phyloP scores from a whole-genome alignment of 768 basidiomycete species.

The Boletus pseudopeckii region DNA sequence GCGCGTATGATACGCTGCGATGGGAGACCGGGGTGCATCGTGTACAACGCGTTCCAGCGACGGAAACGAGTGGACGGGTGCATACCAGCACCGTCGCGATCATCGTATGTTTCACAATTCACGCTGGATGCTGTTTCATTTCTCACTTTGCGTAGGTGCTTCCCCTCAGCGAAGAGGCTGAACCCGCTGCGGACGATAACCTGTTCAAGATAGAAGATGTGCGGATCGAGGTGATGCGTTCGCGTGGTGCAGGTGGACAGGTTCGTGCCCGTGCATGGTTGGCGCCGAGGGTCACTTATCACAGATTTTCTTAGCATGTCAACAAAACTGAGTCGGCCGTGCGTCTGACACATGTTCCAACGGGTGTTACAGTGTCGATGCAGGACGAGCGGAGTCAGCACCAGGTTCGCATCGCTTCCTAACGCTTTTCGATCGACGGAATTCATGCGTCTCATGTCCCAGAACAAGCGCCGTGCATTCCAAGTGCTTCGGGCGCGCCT shows the following conservation, averaged over 20 bases:
- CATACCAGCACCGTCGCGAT: constrained; percentile 62
- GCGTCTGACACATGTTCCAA: constrained; percentile 86
- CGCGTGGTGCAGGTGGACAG: constrained; percentile 96
- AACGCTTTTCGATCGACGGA: not conserved
- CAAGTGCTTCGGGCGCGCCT: constrained; percentile 84
- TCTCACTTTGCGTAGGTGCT: constrained; percentile 55
- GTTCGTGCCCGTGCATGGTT: constrained; percentile 36
- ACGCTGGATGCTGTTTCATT: no score
- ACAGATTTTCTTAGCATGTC: constrained; percentile 67
- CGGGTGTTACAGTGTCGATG: constrained; percentile 94
- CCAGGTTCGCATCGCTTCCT: constrained; percentile 48
- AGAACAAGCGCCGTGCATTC: constrained; percentile 95
- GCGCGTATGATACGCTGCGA: constrained; percentile 72
- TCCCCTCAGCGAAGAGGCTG: constrained; percentile 69
- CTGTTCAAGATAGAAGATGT: constrained; percentile 85
- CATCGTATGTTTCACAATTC: constrained; percentile 14
- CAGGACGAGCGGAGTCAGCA: constrained; percentile 98
- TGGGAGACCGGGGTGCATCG: constrained; percentile 97
- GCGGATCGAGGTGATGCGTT: constrained; percentile 90
- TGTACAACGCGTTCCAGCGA: constrained; percentile 90
- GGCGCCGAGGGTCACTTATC: not conserved
- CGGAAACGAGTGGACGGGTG: constrained; percentile 81
- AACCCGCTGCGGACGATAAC: constrained; percentile 49
- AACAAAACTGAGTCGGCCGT: constrained; percentile 99
- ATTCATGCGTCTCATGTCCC: not conserved